A percentile compares a stretch with the other conserved stretches of the same genome.
These are phyloP conservation scores for Penicillium sclerotigenum DNA, from an alignment of 2,329 filamentous ascomycete genomes.

Conservation along the genomic window DNA sequence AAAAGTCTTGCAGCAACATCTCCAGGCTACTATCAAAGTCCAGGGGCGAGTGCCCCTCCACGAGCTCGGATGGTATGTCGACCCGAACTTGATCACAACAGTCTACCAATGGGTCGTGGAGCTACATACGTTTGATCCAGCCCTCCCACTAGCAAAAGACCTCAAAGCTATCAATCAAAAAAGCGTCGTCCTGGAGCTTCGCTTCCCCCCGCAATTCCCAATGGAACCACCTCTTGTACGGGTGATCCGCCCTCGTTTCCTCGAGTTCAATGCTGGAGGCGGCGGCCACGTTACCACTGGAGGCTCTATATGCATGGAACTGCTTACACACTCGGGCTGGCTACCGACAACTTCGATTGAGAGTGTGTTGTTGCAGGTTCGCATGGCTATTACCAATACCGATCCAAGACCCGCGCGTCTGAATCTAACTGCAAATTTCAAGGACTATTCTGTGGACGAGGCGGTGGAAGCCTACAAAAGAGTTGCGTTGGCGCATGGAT, in stretches of 20 bases:
- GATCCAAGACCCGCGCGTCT: constrained; percentile 73
- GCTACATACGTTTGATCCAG: constrained; percentile 72
- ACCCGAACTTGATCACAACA: constrained; percentile 64
- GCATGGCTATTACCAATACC: constrained; percentile 66
- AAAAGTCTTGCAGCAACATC: constrained; percentile 61
- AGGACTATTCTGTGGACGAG: constrained; percentile 65
- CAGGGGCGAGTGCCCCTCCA: constrained; percentile 61
- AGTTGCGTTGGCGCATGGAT: constrained; percentile 67
- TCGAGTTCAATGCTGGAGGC: constrained; percentile 68
- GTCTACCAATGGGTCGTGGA: constrained; percentile 91
- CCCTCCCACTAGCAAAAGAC: constrained; percentile 68
- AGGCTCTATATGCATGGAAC: constrained; percentile 80
- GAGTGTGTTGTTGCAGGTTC: constrained; percentile 74
- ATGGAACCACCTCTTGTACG: constrained; percentile 79
- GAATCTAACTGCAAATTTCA: constrained; percentile 32
- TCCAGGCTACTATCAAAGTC: constrained; percentile 60
- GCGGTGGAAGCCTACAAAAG: constrained; percentile 71
- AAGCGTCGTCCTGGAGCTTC: constrained; percentile 76
- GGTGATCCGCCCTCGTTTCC: constrained; percentile 74
- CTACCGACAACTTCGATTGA: constrained; percentile 70
- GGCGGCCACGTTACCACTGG: constrained; percentile 83
- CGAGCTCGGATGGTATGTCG: constrained; percentile 80
- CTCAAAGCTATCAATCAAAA: constrained; percentile 62
- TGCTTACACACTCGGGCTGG: constrained; percentile 83
- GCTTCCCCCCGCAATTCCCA: constrained; percentile 74